A percentile compares a stretch with the other conserved stretches of the same genome.
phyloP scores from a whole-genome alignment of 805 yeast species.

The Ogataea kodamae region DNA sequence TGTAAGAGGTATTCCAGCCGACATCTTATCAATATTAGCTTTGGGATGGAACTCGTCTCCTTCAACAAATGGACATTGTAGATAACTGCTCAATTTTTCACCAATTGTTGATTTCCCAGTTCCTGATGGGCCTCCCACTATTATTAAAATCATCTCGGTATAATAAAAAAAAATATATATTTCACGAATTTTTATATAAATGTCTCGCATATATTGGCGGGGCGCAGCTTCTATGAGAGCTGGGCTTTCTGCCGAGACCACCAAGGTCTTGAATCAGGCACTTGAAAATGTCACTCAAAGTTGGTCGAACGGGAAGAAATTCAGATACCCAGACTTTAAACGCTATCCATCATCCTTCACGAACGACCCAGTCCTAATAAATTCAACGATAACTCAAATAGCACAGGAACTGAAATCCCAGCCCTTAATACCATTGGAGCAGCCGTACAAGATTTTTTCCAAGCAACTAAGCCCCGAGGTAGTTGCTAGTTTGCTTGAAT shows the following conservation, averaged over 20 bases:
- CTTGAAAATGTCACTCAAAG: background rate
- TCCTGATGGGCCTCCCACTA: slow-evolving; percentile 95
- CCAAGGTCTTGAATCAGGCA: background rate
- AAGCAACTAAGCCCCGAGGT: slow-evolving; percentile 10
- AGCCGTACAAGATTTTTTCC: slow-evolving; percentile 2
- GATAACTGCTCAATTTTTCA: slow-evolving; percentile 40
- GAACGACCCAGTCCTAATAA: background rate
- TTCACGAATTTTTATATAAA: background rate
- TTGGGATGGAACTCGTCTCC: slow-evolving; percentile 80
- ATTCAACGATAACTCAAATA: background rate
- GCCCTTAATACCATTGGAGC: background rate
- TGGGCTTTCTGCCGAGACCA: background rate
- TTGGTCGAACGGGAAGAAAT: background rate
- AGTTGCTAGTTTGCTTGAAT: slow-evolving; percentile 11
- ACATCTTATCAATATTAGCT: slow-evolving; percentile 77
- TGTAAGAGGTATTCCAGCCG: slow-evolving; percentile 69
- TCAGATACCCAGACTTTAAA: background rate
- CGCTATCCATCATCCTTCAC: too few relatives aligned
- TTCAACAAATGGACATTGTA: slow-evolving; percentile 63
- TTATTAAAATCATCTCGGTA: slow-evolving; percentile 26
- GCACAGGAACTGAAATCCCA: background rate
- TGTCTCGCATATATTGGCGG: background rate
- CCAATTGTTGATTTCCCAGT: slow-evolving; percentile 90
- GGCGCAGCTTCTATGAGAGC: background rate
- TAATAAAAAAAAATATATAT: too few relatives aligned